Percentiles rank a stretch among this genome's conserved stretches.
Conservation (phyloP, 2,329 filamentous ascomycete species). For the Xylaria sp. region DNA sequence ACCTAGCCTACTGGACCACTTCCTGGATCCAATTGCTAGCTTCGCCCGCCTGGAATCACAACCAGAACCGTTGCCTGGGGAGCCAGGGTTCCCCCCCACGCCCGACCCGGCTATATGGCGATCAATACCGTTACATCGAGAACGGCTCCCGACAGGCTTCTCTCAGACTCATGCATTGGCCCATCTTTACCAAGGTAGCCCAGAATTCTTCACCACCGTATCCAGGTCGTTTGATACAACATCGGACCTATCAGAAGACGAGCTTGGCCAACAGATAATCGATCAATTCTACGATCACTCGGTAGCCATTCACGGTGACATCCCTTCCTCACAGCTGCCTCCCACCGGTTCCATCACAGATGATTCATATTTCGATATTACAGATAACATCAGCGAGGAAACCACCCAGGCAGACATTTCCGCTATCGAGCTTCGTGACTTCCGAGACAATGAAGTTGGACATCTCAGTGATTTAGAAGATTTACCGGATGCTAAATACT, state of each 20-base stretch:
- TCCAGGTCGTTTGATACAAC: conserved; percentile 44
- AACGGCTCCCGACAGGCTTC: conserved; percentile 57
- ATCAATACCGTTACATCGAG: conserved; percentile 54
- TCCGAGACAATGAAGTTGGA: conserved; percentile 40
- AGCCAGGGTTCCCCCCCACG: conserved; percentile 27
- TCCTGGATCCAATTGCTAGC: conserved; percentile 47
- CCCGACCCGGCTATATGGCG: conserved; percentile 55
- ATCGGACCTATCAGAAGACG: conserved; percentile 39
- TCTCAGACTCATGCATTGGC: conserved; percentile 54
- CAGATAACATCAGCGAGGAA: conserved; percentile 36
- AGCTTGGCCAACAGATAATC: conserved; percentile 48
- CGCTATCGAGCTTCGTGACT: conserved; percentile 26
- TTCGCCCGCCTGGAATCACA: conserved; percentile 27
- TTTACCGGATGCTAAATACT: conserved; percentile 69
- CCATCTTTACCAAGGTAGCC: conserved; percentile 40
- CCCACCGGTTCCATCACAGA: conserved; percentile 38
- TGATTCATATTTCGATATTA: conserved; percentile 47
- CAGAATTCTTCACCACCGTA: conserved; percentile 56
- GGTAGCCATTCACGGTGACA: conserved; percentile 69
- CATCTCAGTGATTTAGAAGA: conserved; percentile 68
- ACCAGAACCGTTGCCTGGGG: conserved; percentile 16
- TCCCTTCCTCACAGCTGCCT: conserved; percentile 65
- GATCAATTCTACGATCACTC: conserved; percentile 81
- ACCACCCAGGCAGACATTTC: conserved; percentile 38
- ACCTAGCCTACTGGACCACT: conserved; percentile 53